Conservation (phyloP, 148 eudicot species). For the Amaranthus cruentus region DNA sequence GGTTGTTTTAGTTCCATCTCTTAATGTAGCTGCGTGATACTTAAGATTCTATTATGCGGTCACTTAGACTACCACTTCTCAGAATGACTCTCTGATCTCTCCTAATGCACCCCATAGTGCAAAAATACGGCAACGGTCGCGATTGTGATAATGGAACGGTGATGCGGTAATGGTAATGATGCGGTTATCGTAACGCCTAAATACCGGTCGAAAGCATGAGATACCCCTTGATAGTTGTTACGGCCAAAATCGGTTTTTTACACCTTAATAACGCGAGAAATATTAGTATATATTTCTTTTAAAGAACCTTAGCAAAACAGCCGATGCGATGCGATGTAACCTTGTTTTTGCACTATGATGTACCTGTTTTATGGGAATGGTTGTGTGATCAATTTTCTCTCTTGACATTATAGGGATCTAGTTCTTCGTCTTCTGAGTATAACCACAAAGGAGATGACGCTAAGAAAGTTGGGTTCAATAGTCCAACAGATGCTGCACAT, state of each 20-base stretch:
- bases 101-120: neutral
- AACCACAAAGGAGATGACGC: slow-evolving; percentile 29
- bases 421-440: slow-evolving; percentile 25
- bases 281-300: no score
- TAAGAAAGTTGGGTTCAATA: slow-evolving; percentile 21
- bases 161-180: no score
- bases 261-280: no score
- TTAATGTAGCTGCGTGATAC: neutral
- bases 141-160: no score
- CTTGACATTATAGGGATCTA: slow-evolving; percentile 35
- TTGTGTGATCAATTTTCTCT: neutral
- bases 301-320: no score
- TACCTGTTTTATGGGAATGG: neutral
- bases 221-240: no score
- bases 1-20: neutral
- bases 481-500: slow-evolving; percentile 22
- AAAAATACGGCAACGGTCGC: neutral
- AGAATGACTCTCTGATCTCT: no score
- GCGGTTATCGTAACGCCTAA: no score
- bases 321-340: no score
- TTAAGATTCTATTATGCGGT: neutral
- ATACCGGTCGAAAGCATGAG: no score
- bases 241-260: no score
- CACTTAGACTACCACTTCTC: neutral
- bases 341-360: no score